phyloP scores from a whole-genome alignment of 148 eudicot species.

The Amaranthus cruentus region DNA sequence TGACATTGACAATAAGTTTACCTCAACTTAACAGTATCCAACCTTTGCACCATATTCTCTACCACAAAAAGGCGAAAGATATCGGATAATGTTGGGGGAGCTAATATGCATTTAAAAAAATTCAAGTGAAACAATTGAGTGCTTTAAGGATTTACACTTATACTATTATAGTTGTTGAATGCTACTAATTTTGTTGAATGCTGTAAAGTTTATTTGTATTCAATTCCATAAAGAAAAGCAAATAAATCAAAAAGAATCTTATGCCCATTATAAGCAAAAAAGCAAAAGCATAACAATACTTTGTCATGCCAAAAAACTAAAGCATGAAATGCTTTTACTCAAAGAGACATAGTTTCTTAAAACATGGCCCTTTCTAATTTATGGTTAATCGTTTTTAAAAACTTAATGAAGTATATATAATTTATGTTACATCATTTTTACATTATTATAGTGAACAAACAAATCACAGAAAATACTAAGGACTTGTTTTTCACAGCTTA shows the following conservation, averaged over 20 bases:
- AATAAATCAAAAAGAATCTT: constrained; percentile 30
- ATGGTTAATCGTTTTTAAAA: constrained; percentile 9
- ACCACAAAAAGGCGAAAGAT: neutral
- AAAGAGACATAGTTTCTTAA: constrained; percentile 21
- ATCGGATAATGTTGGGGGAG: too few relatives aligned
- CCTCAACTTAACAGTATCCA: neutral
- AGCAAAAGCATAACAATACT: constrained; percentile 25
- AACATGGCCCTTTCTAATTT: constrained; percentile 22
- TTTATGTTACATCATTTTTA: too few relatives aligned
- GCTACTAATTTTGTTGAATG: constrained; percentile 14
- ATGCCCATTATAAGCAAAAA: constrained; percentile 27
- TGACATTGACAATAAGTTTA: too few relatives aligned
- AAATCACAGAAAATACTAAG: neutral
- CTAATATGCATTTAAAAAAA: neutral
- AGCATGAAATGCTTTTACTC: constrained; percentile 16
- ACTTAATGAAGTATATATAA: neutral
- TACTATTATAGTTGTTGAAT: neutral
- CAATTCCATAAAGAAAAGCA: constrained; percentile 19
- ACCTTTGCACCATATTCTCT: neutral
- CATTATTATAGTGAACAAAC: too few relatives aligned
- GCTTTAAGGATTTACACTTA: constrained; percentile 15
- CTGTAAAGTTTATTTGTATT: constrained; percentile 23
- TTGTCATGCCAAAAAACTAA: constrained; percentile 15
- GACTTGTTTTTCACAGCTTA: too few relatives aligned
- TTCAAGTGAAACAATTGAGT: neutral